Percentiles rank a stretch among this genome's conserved stretches.
These are phyloP conservation scores for Furcasterigmium sp. DNA, from an alignment of 2,329 filamentous ascomycete species.

Conservation along the genomic window DNA sequence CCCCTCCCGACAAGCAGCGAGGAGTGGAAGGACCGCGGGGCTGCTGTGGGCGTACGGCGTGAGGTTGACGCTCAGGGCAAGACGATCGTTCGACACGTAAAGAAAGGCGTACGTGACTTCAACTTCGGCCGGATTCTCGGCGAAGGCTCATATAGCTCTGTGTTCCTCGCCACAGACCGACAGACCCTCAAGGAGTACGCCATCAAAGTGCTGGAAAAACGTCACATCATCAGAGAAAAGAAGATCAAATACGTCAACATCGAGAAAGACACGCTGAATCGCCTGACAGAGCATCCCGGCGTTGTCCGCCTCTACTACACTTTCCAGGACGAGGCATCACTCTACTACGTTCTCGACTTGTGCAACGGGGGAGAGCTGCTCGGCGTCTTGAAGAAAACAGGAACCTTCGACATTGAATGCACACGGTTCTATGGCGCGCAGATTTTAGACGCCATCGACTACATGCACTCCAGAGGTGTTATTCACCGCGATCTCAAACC, in stretches of 20 bases:
- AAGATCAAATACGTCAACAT: slow-evolving; percentile 99
- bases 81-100: slow-evolving; percentile 75
- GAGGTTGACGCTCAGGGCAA: slow-evolving; percentile 84
- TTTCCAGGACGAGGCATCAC: slow-evolving; percentile 91
- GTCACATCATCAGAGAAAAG: slow-evolving; percentile 99
- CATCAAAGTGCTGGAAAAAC: slow-evolving; percentile 96
- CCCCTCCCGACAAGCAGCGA: slow-evolving; percentile 60
- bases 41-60: slow-evolving; percentile 76
- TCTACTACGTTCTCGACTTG: slow-evolving; percentile 95
- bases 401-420: slow-evolving; percentile 93
- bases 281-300: slow-evolving; percentile 91
- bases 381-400: slow-evolving; percentile 88
- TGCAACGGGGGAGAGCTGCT: slow-evolving; percentile 89
- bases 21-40: slow-evolving; percentile 93
- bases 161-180: slow-evolving; percentile 86
- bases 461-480: slow-evolving; percentile 94
- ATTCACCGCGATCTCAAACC: slow-evolving; percentile 97
- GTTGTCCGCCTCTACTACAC: slow-evolving; percentile 97
- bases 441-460: slow-evolving; percentile 92
- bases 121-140: slow-evolving; percentile 86
- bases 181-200: slow-evolving; percentile 95
- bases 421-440: slow-evolving; percentile 91
- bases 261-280: slow-evolving; percentile 95
- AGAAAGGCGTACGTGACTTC: slow-evolving; percentile 97
- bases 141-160: slow-evolving; percentile 96